Evolutionary conservation across 2,329 filamentous ascomycete genomes (phyloP).

Genomic region (Blastomyces emzantsi): DNA sequence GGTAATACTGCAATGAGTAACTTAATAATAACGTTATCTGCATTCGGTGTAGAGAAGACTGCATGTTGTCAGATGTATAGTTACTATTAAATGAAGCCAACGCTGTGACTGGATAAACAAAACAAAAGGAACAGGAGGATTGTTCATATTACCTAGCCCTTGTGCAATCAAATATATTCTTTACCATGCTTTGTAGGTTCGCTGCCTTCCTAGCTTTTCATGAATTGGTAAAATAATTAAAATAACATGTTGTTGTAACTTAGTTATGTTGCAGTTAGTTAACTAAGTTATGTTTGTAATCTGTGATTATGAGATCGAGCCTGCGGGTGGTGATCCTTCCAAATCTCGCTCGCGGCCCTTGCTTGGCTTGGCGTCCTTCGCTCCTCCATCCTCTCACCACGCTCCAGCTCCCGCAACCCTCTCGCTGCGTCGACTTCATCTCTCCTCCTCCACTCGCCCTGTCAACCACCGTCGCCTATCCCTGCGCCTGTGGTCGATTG

Average conservation of each 20-base stretch:
- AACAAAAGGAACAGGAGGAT: background rate
- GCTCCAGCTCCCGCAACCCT: background rate
- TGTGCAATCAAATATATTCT: background rate
- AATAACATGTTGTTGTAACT: no score
- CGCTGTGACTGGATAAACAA: background rate
- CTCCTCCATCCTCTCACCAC: background rate
- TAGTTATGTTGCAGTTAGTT: no score
- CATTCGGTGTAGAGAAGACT: background rate
- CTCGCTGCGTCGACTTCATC: background rate
- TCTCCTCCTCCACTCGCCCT: background rate
- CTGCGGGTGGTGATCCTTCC: background rate
- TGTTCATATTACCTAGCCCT: background rate
- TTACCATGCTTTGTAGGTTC: background rate
- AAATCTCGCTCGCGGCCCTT: background rate
- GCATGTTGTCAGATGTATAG: background rate
- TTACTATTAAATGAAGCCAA: background rate
- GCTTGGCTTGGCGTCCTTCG: background rate
- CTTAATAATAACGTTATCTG: background rate
- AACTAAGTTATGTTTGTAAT: no score
- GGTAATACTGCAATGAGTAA: background rate
- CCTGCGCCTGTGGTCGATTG: slow-evolving; percentile 2
- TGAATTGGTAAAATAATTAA: background rate
- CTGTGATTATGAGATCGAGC: no score
- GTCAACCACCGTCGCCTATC: background rate
- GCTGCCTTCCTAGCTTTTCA: background rate